Conservation (phyloP, 352 stramenopile species). For the Lagenidium sp. region DNA sequence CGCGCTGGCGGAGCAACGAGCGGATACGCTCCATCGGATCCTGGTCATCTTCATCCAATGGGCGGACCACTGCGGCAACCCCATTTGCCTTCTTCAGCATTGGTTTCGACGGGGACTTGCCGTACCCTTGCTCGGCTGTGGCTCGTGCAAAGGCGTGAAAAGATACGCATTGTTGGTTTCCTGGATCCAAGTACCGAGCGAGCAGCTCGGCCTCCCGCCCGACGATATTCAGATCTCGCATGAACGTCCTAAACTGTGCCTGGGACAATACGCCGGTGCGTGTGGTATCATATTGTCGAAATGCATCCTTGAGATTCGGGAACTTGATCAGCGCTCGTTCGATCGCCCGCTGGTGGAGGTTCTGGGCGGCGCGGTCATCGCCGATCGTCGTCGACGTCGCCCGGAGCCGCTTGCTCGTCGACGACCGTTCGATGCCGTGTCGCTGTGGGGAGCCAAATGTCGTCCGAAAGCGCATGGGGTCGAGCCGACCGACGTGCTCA, state of each 20-base stretch:
- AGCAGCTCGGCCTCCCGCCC: constrained; percentile 38
- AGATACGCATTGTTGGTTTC: constrained; percentile 27
- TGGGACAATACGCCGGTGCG: constrained; percentile 31
- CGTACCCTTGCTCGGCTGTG: constrained; percentile 29
- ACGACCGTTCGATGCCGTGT: no score
- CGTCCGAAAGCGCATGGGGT: constrained; percentile 10
- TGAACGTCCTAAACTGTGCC: constrained; percentile 35
- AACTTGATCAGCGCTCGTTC: constrained; percentile 44
- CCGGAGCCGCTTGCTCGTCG: background rate
- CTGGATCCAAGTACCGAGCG: constrained; percentile 27
- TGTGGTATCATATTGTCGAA: constrained; percentile 47
- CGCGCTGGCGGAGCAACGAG: constrained; percentile 40
- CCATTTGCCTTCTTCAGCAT: constrained; percentile 10
- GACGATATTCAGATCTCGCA: constrained; percentile 46
- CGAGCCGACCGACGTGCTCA: constrained; percentile 7
- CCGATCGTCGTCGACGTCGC: background rate
- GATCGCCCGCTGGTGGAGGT: constrained; percentile 46
- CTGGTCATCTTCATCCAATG: constrained; percentile 13
- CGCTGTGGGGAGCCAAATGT: constrained; percentile 11
- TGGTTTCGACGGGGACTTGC: constrained; percentile 32
- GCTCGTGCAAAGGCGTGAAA: constrained; percentile 47
- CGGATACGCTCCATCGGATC: constrained; percentile 47
- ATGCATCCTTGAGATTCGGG: constrained; percentile 53
- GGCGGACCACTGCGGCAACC: no score
- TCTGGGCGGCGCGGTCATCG: background rate